Percentiles rank a stretch among this genome's conserved stretches.
Conservation (phyloP, 768 basidiomycete species). For the Termitomyces sp. region DNA sequence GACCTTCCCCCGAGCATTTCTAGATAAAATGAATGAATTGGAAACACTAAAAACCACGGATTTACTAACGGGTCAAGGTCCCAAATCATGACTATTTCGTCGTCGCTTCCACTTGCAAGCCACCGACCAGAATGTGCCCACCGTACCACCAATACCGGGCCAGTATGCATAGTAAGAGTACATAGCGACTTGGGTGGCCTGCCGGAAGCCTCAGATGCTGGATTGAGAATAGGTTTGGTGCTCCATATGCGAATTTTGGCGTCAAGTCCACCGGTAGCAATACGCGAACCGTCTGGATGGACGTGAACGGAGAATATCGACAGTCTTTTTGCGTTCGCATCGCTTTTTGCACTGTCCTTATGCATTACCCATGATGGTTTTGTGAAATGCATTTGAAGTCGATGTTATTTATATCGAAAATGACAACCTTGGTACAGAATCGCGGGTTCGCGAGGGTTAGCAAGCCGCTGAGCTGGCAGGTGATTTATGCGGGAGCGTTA, state of each 20-base stretch:
- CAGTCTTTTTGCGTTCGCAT: slow-evolving; percentile 59
- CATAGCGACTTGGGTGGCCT: slow-evolving; percentile 83
- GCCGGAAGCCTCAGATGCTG: slow-evolving; percentile 60
- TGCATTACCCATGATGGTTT: slow-evolving; percentile 89
- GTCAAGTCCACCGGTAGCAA: slow-evolving; percentile 97
- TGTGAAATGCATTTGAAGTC: slow-evolving; percentile 67
- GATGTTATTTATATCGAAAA: background rate
- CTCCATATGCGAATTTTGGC: slow-evolving; percentile 97
- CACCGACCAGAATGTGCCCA: slow-evolving; percentile 95
- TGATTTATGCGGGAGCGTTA: no score
- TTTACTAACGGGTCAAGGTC: slow-evolving; percentile 87
- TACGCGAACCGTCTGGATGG: slow-evolving; percentile 92
- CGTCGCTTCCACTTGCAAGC: slow-evolving; percentile 96
- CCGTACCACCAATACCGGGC: slow-evolving; percentile 84
- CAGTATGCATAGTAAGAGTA: slow-evolving; percentile 91
- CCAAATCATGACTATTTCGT: slow-evolving; percentile 96
- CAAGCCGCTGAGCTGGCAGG: background rate
- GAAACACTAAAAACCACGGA: background rate
- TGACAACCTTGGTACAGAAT: background rate
- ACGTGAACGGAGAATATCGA: slow-evolving; percentile 93
- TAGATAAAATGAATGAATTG: slow-evolving; percentile 24
- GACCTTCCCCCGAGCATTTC: slow-evolving; percentile 77
- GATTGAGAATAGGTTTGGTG: slow-evolving; percentile 88
- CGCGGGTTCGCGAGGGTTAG: background rate
- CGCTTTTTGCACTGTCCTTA: slow-evolving; percentile 66